Evolutionary conservation across 495 filamentous ascomycete genomes (phyloP).

Genomic region (Xylaria grammica): DNA sequence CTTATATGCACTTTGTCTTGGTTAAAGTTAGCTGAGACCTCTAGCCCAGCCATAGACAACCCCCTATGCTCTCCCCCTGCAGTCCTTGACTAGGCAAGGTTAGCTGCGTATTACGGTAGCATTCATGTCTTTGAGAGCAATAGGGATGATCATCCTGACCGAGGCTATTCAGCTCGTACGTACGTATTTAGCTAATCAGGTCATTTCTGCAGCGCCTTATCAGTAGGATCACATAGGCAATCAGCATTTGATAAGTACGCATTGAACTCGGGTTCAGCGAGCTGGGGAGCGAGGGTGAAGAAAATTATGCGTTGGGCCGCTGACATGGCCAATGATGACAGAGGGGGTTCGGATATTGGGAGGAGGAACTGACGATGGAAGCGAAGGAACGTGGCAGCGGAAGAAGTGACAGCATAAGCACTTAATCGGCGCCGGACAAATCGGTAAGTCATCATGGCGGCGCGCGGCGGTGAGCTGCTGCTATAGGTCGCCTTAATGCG

Average conservation of each 20-base stretch:
- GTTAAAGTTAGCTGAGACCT: neutral
- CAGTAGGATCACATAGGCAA: neutral
- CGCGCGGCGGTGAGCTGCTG: neutral
- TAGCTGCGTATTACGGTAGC: neutral
- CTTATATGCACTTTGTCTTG: neutral
- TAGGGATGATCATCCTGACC: neutral
- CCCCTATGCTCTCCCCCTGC: neutral
- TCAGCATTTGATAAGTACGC: neutral
- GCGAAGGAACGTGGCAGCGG: neutral
- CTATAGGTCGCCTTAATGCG: neutral
- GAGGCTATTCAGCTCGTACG: neutral
- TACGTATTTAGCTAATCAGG: neutral
- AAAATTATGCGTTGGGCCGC: neutral
- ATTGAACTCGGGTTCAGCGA: neutral
- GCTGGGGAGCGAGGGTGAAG: neutral
- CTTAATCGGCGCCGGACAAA: neutral
- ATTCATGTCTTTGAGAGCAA: neutral
- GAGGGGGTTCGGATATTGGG: neutral
- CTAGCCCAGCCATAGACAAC: neutral
- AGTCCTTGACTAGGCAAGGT: neutral
- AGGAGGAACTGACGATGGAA: neutral
- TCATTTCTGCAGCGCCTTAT: neutral
- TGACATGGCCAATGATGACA: neutral
- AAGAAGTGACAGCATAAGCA: neutral
- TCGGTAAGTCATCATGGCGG: neutral